Evolutionary conservation across 2,329 filamentous ascomycete genomes (phyloP).

Genomic region (Domatiomyces catenatus): DNA sequence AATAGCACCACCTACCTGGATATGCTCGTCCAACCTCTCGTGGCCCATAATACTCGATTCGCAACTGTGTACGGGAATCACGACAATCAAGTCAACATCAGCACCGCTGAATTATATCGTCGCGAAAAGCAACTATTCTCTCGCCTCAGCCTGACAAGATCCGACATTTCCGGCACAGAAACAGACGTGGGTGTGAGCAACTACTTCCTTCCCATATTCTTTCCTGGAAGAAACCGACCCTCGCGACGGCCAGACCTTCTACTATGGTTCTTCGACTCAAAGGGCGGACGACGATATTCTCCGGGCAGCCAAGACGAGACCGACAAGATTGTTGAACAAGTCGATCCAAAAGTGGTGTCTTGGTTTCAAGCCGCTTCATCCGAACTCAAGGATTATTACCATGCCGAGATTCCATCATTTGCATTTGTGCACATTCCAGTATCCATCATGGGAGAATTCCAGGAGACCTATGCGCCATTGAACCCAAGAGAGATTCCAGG

Average conservation of each 20-base stretch:
- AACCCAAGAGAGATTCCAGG: slow-evolving; percentile 29
- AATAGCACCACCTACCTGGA: slow-evolving; percentile 47
- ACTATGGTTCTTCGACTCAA: slow-evolving; percentile 59
- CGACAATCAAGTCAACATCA: slow-evolving; percentile 46
- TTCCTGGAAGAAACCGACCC: slow-evolving; percentile 23
- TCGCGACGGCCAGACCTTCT: slow-evolving; percentile 29
- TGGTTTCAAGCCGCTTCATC: slow-evolving; percentile 30
- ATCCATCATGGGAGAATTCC: slow-evolving; percentile 28
- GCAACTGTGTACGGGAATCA: slow-evolving; percentile 60
- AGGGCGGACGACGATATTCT: slow-evolving; percentile 39
- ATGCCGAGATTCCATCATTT: slow-evolving; percentile 31
- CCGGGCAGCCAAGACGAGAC: slow-evolving; percentile 15
- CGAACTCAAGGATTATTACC: slow-evolving; percentile 19
- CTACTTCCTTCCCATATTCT: slow-evolving; percentile 39
- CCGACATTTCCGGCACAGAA: slow-evolving; percentile 24
- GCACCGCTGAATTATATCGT: slow-evolving; percentile 28
- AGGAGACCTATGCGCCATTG: slow-evolving; percentile 27
- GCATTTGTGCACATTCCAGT: slow-evolving; percentile 42
- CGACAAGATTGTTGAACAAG: slow-evolving; percentile 29
- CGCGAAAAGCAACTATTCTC: slow-evolving; percentile 21
- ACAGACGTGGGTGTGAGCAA: slow-evolving; percentile 34
- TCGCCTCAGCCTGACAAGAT: slow-evolving; percentile 27
- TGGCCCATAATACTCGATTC: slow-evolving; percentile 42
- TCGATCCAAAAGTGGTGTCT: slow-evolving; percentile 28
- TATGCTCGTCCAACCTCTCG: slow-evolving; percentile 42